phyloP scores from a whole-genome alignment of 371 early-diverging fungal genomes.

The Parasitella parasitica region DNA sequence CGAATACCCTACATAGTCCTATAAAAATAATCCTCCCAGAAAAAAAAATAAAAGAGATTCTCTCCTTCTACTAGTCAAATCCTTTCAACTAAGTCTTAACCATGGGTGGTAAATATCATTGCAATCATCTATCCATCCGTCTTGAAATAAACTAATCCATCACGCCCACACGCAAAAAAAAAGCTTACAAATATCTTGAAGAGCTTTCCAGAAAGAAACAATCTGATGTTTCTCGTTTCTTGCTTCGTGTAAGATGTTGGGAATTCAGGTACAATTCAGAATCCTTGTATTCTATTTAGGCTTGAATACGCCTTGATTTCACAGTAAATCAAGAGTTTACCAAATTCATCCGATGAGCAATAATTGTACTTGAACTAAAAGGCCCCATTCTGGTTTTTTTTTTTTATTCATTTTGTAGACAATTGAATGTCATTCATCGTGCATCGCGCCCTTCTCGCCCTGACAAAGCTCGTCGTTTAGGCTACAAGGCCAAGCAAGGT shows the following conservation, averaged over 20 bases:
- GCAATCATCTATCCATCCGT: not conserved
- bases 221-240: conserved; percentile 98
- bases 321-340: conserved; percentile 33
- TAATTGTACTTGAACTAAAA: conserved; percentile 1
- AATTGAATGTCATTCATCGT: conserved; percentile 96
- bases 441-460: conserved; percentile 98
- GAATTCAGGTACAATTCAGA: conserved; percentile 27
- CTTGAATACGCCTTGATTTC: conserved; percentile 18
- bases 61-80: not conserved
- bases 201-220: conserved; percentile 99
- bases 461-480: conserved; percentile 98
- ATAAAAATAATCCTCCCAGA: not conserved
- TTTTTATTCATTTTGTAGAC: conserved; percentile 53
- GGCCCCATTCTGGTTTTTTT: conserved; percentile 5
- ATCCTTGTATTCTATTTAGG: conserved; percentile 17
- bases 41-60: not conserved
- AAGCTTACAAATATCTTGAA: conserved; percentile 94
- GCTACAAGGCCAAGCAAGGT: conserved; percentile 99
- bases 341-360: conserved; percentile 21
- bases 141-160: not conserved
- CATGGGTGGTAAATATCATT: conserved; percentile 2
- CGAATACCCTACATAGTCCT: not conserved
- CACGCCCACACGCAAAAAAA: not conserved
- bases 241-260: conserved; percentile 98
- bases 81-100: not conserved